Base-by-base conservation (phyloP, 129 eudicot species). In the Chrysanthemum makinoi region DNA sequence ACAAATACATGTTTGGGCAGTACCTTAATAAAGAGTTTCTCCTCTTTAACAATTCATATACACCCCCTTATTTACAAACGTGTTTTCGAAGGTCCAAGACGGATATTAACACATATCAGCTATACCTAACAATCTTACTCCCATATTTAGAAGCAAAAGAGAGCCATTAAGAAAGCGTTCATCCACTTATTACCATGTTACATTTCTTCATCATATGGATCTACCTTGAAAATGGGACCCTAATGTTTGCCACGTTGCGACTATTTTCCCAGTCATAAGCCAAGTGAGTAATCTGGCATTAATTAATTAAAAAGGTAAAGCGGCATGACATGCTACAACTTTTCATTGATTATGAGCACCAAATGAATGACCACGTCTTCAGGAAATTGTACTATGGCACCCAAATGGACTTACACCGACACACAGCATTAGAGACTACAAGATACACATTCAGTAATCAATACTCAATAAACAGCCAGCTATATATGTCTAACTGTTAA, bases 201-300 rank as follows among this genome's bases (percentile, higher is more conserved):
- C 73, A 68, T 68, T 4, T 51, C 53, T 69, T 54, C 74, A 35
- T 35, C 74, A 16, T 69, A 69, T 66, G 57, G 13, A 47, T 66
- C 7, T 60, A 24, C 65, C n/a, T 60, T 10, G 33, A 0, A 60
- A 12, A 1, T 60, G 18, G 15, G 30, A 60, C 30, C 65, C 3
- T 59, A 59, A 22, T 20, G 26, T 12, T 59, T 59, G 24, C 65
- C 65, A 59, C 3, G 43, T 33, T 12, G 35, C 24, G 9, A 24
- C 5, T 26, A 59, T 59, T 15, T 18, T 22, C 4, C 64, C 64
- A 11, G 13, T 3, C 39, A 59, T 6, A 22, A 59, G 39, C 5
- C n/a, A 12, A 20, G 39, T 13, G 44, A 60, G 44, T 26, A 60
- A 24, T 24, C 7, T 60, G 30, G 16, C 44, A 28, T 35, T 19